Conservation (phyloP, 2,329 filamentous ascomycete genomes). For the Aspergillus awamori region DNA sequence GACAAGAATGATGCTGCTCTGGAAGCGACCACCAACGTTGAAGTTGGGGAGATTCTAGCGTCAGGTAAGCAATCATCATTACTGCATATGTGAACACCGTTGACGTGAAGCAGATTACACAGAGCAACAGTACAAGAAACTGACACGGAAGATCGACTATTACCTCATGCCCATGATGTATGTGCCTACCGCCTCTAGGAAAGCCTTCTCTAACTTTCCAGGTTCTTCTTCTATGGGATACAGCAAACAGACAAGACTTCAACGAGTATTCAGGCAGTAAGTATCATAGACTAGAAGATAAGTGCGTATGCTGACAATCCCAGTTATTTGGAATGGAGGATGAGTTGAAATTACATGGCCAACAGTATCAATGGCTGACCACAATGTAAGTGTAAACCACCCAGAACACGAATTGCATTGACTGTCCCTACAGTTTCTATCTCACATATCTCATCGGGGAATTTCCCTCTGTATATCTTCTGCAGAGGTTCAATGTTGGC, state of each 20-base stretch:
- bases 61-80: too few relatives aligned
- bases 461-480: not conserved
- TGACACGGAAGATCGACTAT: not conserved
- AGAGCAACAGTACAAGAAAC: not conserved
- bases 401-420: too few relatives aligned
- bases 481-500: not conserved
- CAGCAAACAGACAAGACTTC: conserved; percentile 4
- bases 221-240: conserved; percentile 1
- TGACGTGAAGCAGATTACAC: not conserved
- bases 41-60: too few relatives aligned
- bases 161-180: not conserved
- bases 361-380: not conserved
- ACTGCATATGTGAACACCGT: too few relatives aligned
- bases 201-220: not conserved
- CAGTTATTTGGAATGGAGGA: not conserved
- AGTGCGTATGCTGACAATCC: not conserved
- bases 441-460: not conserved
- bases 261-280: not conserved
- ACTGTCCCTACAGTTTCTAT: not conserved
- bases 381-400: not conserved
- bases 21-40: not conserved
- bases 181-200: not conserved
- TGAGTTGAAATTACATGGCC: not conserved
- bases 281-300: fast-evolving
- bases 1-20: not conserved